Evolutionary conservation across 2,329 filamentous ascomycete genomes (phyloP), one percentile per base, ranked within the genome.

Genomic region (Madurella fahalii): DNA sequence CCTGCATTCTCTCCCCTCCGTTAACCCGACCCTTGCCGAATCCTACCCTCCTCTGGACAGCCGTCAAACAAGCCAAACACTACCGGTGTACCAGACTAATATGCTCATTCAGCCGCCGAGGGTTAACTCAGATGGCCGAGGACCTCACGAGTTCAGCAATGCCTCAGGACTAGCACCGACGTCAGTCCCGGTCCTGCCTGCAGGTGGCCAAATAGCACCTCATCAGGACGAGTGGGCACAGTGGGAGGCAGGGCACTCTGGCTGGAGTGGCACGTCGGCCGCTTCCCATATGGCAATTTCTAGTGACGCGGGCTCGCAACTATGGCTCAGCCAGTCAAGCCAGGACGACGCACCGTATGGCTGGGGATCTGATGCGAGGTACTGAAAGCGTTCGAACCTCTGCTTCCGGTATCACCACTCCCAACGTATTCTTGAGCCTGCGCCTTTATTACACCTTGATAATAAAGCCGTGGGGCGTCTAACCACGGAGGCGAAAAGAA

Each of bases 31-130:
- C 11, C 13, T 40, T 15, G 37, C 20, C 34, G 15, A 41, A 25
- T n/a, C 47, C 9, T 43, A 17, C 41, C 42, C 16, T 12, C n/a
- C 16, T 3, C 34, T 42, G 16, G 46, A 42, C 15, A 34, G 31
- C 16, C 25, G 25, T 25, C 52, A 44, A 40, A 16, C 42, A 12
- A 5, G 17, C 5, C 42, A 47, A n/a, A 8, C 11, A 2, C 7
- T 25, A 7, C 25, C 25, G 25, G 18, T 44, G 11, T 51, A 43
- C 39, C 20, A 42, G 2, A 12, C 41, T 4, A 31, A 43, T 31
- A 17, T 53, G 34, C 53, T 51, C 20, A 45, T 47, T 9, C 47
- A 46, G 4, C 50, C 50, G n/a, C 47, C 47, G 2, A 43, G 50
- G 32, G 50, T 50, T 25, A 25, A 30, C 9, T 53, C 51, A 9